phyloP scores from a whole-genome alignment of 176 grass and related monocot genomes.

The Cenchrus americanus region DNA sequence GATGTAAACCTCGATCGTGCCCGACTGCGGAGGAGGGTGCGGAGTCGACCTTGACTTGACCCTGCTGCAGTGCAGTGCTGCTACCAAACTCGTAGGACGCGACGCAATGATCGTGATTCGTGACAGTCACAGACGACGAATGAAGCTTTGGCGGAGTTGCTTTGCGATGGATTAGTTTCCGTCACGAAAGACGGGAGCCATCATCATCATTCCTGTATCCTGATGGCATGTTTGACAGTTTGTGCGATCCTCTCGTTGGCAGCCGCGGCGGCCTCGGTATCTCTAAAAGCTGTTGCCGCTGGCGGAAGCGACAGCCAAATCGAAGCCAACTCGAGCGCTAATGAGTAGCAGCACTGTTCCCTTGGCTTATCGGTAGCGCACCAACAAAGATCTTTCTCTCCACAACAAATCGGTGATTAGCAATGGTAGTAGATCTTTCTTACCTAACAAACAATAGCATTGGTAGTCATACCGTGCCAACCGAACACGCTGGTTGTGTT shows the following conservation, averaged over 20 bases:
- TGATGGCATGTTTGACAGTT: background rate
- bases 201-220: background rate
- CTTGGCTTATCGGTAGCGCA: no score
- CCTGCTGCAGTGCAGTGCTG: no score
- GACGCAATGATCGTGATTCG: constrained; percentile 1
- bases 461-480: no score
- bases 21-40: background rate
- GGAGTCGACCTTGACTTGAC: background rate
- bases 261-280: background rate
- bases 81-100: background rate
- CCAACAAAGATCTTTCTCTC: no score
- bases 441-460: no score
- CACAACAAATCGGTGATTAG: no score
- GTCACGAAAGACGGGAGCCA: background rate
- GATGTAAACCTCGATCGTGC: background rate
- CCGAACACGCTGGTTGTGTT: no score
- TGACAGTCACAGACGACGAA: background rate
- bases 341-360: background rate
- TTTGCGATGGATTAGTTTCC: background rate
- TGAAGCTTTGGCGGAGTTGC: background rate
- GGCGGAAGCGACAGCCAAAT: constrained; percentile 44
- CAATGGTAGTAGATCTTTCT: no score
- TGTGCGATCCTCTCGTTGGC: background rate
- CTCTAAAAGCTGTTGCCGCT: constrained; percentile 17
- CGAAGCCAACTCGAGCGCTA: constrained; percentile 18